Evolutionary conservation across 306 rosid genomes (phyloP), one percentile per base, ranked within the genome.

Genomic region (Aeschynomene evenia): DNA sequence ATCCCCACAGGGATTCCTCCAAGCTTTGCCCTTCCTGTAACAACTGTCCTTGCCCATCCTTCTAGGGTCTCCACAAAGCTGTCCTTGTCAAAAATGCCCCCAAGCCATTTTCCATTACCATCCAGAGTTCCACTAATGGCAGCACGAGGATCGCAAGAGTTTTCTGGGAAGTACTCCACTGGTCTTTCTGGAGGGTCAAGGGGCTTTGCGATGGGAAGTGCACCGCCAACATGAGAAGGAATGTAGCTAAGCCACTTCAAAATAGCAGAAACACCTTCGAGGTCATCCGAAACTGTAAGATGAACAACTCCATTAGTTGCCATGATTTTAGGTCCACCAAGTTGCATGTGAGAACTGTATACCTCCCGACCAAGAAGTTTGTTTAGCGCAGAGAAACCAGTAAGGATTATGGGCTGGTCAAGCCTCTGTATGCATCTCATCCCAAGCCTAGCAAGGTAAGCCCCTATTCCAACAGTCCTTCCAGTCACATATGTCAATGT

Each of bases 301-400:
- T 94, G 98, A 66, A 94, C 98, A 23, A 94, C 98, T 77, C 97
- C 98, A 79, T 94, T 94, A 3, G 98, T 94, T 63, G 96, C 96
- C 98, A 94, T 94, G 68, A 94, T 91, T 81, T 94, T 94, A 10
- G 98, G 98, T 72, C 98, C 98, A 68, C 98, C 98, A 18, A 94
- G 92, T 79, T 94, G 98, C 98, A 94, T 94, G 85, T 94, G 98
- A n/a, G 98, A 94, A 85, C 98, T 94, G 83, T 94, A 94, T 21
- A 94, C 98, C 84, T 94, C 98, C 68, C 98, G 85, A 49, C 98
- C 98, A 72, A 94, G 98, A 57, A 94, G 96, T 79, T 94, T 94
- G 90, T 94, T 94, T 63, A 94, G 79, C 2, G 98, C 96, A 49
- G 98, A 90, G 83, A 94, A 94, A 66, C 98, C 98, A 23, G 98